phyloP scores from a whole-genome alignment of 495 filamentous ascomycete species.

The Neurospora intermedia region DNA sequence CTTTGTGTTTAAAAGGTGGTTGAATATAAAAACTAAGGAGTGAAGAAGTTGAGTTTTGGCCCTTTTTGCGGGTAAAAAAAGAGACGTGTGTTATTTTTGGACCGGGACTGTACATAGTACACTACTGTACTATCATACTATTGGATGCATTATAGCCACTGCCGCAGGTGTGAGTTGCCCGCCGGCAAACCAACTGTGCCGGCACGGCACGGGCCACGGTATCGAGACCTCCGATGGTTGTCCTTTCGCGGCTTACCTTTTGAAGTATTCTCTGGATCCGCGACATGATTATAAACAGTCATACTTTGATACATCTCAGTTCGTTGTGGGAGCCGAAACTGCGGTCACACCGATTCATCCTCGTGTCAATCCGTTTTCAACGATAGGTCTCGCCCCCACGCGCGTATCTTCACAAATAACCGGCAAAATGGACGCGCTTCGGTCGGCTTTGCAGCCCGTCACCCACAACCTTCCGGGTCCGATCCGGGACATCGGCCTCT shows the following conservation, averaged over 20 bases:
- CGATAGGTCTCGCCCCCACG: not conserved
- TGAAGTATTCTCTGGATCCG: not conserved
- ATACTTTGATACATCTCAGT: not conserved
- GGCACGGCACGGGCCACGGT: not conserved
- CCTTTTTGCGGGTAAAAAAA: too few relatives aligned
- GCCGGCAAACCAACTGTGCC: not conserved
- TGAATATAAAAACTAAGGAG: too few relatives aligned
- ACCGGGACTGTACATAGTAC: too few relatives aligned
- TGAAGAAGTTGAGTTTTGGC: too few relatives aligned
- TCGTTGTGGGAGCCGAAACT: not conserved
- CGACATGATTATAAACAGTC: not conserved
- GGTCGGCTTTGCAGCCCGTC: constrained; percentile 62
- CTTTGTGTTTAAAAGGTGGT: too few relatives aligned
- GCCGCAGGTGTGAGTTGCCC: not conserved
- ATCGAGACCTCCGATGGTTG: not conserved
- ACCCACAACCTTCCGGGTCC: constrained; percentile 70
- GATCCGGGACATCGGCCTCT: constrained; percentile 61
- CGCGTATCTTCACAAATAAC: not conserved
- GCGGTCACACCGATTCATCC: not conserved
- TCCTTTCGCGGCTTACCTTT: not conserved
- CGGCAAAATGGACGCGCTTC: constrained; percentile 41
- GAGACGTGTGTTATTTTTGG: too few relatives aligned
- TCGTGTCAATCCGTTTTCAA: not conserved
- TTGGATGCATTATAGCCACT: not conserved
- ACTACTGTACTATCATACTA: not conserved